Conservation (phyloP, 2,329 filamentous ascomycete genomes). For the Colletotrichum agaves region DNA sequence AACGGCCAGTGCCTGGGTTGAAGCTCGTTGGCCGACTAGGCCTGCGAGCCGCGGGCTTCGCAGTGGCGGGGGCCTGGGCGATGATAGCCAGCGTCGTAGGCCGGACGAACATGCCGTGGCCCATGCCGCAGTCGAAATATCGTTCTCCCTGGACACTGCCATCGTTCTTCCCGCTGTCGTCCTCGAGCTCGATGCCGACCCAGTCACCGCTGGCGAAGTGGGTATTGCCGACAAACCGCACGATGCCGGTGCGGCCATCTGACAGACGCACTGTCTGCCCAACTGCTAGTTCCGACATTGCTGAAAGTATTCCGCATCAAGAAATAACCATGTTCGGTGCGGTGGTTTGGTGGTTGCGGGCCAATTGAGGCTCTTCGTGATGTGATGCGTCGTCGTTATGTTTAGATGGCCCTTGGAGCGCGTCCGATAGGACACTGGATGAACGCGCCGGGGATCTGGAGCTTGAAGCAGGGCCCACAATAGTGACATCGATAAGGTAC, state of each 20-base stretch:
- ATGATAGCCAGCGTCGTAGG: slow-evolving; percentile 74
- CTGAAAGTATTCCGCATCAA: slow-evolving; percentile 40
- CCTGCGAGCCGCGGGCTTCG: slow-evolving; percentile 51
- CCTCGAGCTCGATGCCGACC: slow-evolving; percentile 89
- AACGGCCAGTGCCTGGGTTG: slow-evolving; percentile 51
- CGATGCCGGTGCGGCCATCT: slow-evolving; percentile 79
- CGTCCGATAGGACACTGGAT: slow-evolving; percentile 28
- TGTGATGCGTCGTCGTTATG: slow-evolving; percentile 28
- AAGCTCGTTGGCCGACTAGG: slow-evolving; percentile 62
- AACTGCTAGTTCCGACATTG: slow-evolving; percentile 67
- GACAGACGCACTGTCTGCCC: slow-evolving; percentile 84
- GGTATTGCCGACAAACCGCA: slow-evolving; percentile 85
- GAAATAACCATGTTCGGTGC: slow-evolving; percentile 33
- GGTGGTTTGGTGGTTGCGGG: slow-evolving; percentile 10
- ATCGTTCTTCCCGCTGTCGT: slow-evolving; percentile 90
- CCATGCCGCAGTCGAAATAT: slow-evolving; percentile 88
- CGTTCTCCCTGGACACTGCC: slow-evolving; percentile 87
- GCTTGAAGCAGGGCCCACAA: slow-evolving; percentile 12
- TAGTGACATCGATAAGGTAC: neutral
- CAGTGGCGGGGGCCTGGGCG: slow-evolving; percentile 54
- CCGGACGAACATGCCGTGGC: slow-evolving; percentile 84
- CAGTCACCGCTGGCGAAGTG: slow-evolving; percentile 85
- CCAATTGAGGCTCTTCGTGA: slow-evolving; percentile 25
- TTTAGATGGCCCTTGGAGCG: slow-evolving; percentile 33
- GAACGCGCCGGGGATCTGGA: slow-evolving; percentile 27